Conservation (phyloP, 495 filamentous ascomycete species). For the Apodospora peruviana region DNA sequence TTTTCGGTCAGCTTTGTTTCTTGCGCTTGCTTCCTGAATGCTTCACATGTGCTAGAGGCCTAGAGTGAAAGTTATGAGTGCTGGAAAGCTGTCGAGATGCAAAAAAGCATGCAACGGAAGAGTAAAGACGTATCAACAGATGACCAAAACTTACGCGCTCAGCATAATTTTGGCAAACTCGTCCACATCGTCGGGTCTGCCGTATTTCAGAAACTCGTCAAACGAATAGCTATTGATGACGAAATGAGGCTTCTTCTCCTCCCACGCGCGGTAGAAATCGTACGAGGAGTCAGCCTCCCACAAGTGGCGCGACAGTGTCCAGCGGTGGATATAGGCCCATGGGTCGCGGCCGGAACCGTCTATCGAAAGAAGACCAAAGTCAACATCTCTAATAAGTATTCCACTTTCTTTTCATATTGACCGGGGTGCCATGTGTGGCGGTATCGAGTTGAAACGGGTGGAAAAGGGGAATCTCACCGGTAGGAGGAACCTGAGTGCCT, state of each 20-base stretch:
- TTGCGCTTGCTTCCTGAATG: no score
- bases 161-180: slow-evolving; percentile 23
- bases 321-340: slow-evolving; percentile 21
- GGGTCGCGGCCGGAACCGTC: background rate
- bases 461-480: background rate
- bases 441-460: no score
- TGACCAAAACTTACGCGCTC: slow-evolving; percentile 13
- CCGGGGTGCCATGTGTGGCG: no score
- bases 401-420: no score
- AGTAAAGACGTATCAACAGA: no score
- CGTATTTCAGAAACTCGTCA: slow-evolving; percentile 18
- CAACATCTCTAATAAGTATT: no score
- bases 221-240: slow-evolving; percentile 22
- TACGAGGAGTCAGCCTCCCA: slow-evolving; percentile 24
- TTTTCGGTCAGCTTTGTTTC: background rate
- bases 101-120: background rate
- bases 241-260: slow-evolving; percentile 15
- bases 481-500: background rate
- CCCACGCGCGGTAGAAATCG: slow-evolving; percentile 22
- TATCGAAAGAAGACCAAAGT: no score
- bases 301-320: slow-evolving; percentile 23
- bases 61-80: no score
- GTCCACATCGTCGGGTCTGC: slow-evolving; percentile 22
- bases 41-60: no score
- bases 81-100: no score